These are phyloP conservation scores for Coniochaeta prunicola DNA, from an alignment of 2,329 filamentous ascomycete genomes.

Conservation along the genomic window DNA sequence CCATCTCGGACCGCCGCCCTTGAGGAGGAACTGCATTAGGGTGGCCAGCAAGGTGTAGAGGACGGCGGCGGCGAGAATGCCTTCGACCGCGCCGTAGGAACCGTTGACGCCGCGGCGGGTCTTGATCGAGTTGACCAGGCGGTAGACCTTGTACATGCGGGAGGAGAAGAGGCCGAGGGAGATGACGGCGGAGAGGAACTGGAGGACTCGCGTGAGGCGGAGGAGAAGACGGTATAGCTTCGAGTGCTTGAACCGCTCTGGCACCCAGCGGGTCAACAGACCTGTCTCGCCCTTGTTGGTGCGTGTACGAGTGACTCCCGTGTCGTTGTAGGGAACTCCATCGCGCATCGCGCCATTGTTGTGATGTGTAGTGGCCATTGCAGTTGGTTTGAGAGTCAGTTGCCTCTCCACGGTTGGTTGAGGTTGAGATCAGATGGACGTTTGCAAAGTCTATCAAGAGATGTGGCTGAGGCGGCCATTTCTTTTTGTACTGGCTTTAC, in stretches of 20 bases:
- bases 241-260: conserved; percentile 9
- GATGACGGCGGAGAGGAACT: conserved; percentile 33
- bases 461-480: no score
- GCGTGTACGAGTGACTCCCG: not conserved
- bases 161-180: conserved; percentile 35
- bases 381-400: no score
- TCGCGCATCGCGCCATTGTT: not conserved
- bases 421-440: not conserved
- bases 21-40: conserved; percentile 24
- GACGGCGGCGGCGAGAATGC: conserved; percentile 35
- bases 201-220: conserved; percentile 29
- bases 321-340: not conserved
- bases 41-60: conserved; percentile 31
- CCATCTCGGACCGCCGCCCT: conserved; percentile 20
- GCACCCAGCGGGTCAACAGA: conserved; percentile 13
- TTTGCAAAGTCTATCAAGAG: not conserved
- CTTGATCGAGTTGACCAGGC: conserved; percentile 22
- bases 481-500: no score
- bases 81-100: conserved; percentile 28
- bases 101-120: conserved; percentile 24
- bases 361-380: not conserved
- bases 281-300: conserved; percentile 7
- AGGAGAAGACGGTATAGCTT: conserved; percentile 19
- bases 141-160: conserved; percentile 30
- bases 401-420: no score